Evolutionary conservation across 257 asterid genomes (phyloP), one percentile per base, ranked within the genome.

Genomic region (Rhazya stricta): DNA sequence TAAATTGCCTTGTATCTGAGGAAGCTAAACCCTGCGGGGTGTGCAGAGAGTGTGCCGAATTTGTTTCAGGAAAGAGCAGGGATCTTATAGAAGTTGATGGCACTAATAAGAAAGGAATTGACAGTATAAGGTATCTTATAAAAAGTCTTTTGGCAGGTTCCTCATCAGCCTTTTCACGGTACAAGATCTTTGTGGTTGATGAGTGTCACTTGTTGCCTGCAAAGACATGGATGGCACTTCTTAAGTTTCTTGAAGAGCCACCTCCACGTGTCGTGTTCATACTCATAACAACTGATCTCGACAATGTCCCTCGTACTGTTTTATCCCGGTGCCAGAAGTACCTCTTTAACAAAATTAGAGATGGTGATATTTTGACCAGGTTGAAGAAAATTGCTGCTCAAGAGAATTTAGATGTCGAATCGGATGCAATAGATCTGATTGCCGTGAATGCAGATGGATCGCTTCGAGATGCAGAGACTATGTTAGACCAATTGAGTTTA

Each of bases 381-480:
- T 83, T 95, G 74, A 85, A 81, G 88, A 92, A 88, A 88, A 90
- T 95, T 53, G 88, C 84, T 37, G 29, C 72, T 19, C 91, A 88
- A 8, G 98, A 91, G 82, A 87, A 83, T 50, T 76, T 91, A 76
- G 97, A 93, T 71, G 91, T 89, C 50, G 99, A 92, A 51, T 34
- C 83, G 19, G 96, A 95, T 78, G 98, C 99, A 18, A 65, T 95
- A 23, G 96, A 95, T 76, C 76, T 95, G 83, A 93, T 95, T 78
- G 97, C 97, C 58, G 75, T 84, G 30, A 95, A 93, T 84, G 97
- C 98, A 8, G 95, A 95, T 86, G 99, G 99, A 69, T 95, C 99
- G 6, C 86, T 91, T 66, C 85, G 93, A 67, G 99, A 95, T 83
- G 98, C 98, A 18, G 98, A 95, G 84, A 95, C 98, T 30, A 89